Percentiles rank a stretch among this genome's conserved stretches.
phyloP scores from a whole-genome alignment of 202 grass and related monocot species.

The Setaria italica region DNA sequence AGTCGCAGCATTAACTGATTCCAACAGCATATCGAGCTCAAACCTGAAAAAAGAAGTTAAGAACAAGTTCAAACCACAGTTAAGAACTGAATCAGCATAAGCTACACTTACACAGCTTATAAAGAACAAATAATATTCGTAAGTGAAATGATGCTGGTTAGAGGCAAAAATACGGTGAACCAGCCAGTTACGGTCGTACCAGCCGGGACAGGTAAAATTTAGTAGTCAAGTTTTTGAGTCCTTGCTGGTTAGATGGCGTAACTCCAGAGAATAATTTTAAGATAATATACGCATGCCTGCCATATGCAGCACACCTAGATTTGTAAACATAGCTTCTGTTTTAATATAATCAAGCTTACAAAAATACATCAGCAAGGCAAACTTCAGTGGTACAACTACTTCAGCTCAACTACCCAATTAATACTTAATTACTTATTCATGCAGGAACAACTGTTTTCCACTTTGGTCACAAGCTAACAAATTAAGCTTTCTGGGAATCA shows the following conservation, averaged over 20 bases:
- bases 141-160: background rate
- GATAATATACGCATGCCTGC: background rate
- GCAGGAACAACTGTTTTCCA: background rate
- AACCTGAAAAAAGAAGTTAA: conserved; percentile 60
- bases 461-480: background rate
- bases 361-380: background rate
- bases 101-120: conserved; percentile 7
- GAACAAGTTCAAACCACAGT: conserved; percentile 32
- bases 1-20: conserved; percentile 84
- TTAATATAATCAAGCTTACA: background rate
- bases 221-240: background rate
- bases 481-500: conserved; percentile 9
- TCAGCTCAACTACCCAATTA: background rate
- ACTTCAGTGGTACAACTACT: background rate
- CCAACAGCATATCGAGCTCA: conserved; percentile 98
- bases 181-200: background rate
- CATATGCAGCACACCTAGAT: conserved; percentile 7
- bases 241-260: background rate
- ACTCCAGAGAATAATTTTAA: conserved; percentile 19
- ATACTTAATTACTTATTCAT: background rate
- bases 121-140: conserved; percentile 19
- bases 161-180: background rate
- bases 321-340: conserved; percentile 33
- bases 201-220: background rate
- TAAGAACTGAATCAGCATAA: conserved; percentile 31